Conservation (phyloP, 495 filamentous ascomycete genomes). For the Penicillium longicatenatum region DNA sequence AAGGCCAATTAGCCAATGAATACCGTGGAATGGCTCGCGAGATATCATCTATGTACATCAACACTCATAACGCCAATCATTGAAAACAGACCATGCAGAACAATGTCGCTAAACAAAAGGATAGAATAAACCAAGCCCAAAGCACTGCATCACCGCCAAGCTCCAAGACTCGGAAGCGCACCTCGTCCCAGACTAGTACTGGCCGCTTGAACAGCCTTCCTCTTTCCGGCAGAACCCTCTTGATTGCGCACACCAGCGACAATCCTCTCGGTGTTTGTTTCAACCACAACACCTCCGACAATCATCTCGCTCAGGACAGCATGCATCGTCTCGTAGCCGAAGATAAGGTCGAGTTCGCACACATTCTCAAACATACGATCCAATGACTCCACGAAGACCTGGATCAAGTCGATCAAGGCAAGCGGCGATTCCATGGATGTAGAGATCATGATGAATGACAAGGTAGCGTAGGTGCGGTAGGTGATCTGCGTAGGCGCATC, state of each 20-base stretch:
- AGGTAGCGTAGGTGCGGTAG: slow-evolving; percentile 96
- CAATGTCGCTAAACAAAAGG: slow-evolving; percentile 2
- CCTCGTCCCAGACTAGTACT: slow-evolving; percentile 43
- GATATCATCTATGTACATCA: slow-evolving; percentile 3
- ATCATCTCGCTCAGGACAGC: slow-evolving; percentile 92
- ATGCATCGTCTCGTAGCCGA: slow-evolving; percentile 97
- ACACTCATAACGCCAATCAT: slow-evolving; percentile 3
- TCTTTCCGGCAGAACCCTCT: slow-evolving; percentile 78
- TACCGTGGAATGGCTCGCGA: not conserved
- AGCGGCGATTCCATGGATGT: slow-evolving; percentile 97
- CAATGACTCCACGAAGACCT: slow-evolving; percentile 95
- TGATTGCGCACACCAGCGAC: slow-evolving; percentile 80
- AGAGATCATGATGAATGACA: slow-evolving; percentile 97
- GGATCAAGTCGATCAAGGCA: slow-evolving; percentile 92
- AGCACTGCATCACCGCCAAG: slow-evolving; percentile 38
- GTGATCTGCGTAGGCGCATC: slow-evolving; percentile 94
- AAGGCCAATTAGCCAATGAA: not conserved
- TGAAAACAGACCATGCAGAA: slow-evolving; percentile 2
- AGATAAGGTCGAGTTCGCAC: slow-evolving; percentile 96
- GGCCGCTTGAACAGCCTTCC: slow-evolving; percentile 51
- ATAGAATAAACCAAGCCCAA: not conserved
- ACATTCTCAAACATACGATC: slow-evolving; percentile 97
- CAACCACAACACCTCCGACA: slow-evolving; percentile 91
- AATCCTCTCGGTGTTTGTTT: slow-evolving; percentile 86
- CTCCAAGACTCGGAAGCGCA: slow-evolving; percentile 42